phyloP scores from a whole-genome alignment of 371 early-diverging fungal species.

The Globomyces sp. region DNA sequence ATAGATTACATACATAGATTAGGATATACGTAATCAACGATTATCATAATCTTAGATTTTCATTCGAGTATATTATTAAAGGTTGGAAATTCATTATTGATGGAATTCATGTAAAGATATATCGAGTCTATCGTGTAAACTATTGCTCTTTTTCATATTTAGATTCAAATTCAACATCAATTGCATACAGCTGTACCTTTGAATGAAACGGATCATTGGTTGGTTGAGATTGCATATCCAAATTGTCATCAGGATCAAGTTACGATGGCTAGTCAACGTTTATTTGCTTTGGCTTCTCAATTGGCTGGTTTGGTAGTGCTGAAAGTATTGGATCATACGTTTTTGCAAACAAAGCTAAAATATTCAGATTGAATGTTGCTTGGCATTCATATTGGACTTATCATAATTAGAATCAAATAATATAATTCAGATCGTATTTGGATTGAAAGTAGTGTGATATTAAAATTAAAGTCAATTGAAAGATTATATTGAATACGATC shows the following conservation, averaged over 20 bases:
- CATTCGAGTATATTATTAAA: not conserved
- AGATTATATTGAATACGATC: too few relatives aligned
- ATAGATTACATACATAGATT: constrained; percentile 1
- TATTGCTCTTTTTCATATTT: not conserved
- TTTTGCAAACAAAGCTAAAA: constrained; percentile 3
- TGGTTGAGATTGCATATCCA: not conserved
- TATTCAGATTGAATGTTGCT: not conserved
- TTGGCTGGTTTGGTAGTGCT: not conserved
- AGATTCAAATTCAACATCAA: not conserved
- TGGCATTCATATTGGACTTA: too few relatives aligned
- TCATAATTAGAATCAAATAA: too few relatives aligned
- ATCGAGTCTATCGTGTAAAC: too few relatives aligned
- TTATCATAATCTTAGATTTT: not conserved
- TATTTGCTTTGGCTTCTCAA: not conserved
- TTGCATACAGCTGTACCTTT: not conserved
- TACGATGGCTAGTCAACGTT: not conserved
- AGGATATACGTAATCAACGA: not conserved
- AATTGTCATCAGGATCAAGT: not conserved
- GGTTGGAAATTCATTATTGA: too few relatives aligned
- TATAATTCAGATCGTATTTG: too few relatives aligned
- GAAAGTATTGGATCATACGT: not conserved
- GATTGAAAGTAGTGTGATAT: too few relatives aligned
- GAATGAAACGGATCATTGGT: not conserved
- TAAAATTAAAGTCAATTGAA: too few relatives aligned
- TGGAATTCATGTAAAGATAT: too few relatives aligned